Evolutionary conservation across 495 filamentous ascomycete genomes (phyloP), one percentile per base, ranked within the genome.

Genomic region (Hypoxylon fragiforme): DNA sequence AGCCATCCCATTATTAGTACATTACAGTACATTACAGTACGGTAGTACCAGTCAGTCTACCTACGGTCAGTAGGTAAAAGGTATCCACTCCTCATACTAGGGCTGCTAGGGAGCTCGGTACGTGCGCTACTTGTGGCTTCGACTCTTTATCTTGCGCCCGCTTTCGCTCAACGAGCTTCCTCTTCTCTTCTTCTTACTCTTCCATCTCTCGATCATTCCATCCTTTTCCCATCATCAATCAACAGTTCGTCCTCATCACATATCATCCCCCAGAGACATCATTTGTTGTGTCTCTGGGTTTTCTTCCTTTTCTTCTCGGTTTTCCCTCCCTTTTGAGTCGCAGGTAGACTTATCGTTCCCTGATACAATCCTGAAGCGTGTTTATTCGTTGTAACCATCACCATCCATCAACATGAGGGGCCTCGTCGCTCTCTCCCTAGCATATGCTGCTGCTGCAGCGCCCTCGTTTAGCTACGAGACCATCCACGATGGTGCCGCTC

Each of bases 401-500:
- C 12, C 15, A 52, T 31, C 26, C 43, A 57, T 64, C 75, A 87
- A 73, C 68, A 95, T 94, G 90, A 90, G 84, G 78, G 84, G 81
- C 74, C 61, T 85, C 70, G 50, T 86, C 68, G 75, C 80, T 67
- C 80, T 92, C 66, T 77, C 77, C 49, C 75, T 91, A 50, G 86
- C 85, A 56, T 71, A 83, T 65, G 76, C 85, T 71, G 83, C 82
- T 53, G 79, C 82, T 60, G 88, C 90, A 40, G 88, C 89, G 43
- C 92, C 92, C 57, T 74, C 88, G 31, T 78, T 88, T 65, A 75
- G 77, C 62, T 79, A 86, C 51, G 86, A 85, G 59, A 87, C 90
- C 60, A 88, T 94, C 70, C 87, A 95, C 72, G 85, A 89, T 62
- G 89, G 85, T 54, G 85, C 85, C 35, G 94, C 95, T 58, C 95